A percentile compares a stretch with the other conserved stretches of the same genome.
Conservation (phyloP, 805 yeast species). For the Ogataea kodamae region DNA sequence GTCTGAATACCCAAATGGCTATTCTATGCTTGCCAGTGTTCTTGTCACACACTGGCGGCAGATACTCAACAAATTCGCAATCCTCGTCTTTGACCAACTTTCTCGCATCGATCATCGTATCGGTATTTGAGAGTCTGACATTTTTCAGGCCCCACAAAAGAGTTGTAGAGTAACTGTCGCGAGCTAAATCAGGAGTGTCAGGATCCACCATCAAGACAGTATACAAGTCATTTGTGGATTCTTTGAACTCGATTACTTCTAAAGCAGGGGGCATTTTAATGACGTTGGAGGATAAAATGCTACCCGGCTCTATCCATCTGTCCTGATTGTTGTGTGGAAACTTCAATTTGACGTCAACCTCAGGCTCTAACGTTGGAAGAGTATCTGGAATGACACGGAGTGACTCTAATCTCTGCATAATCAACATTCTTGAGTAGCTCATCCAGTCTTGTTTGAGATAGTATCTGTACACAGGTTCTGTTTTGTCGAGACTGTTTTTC, state of each 20-base stretch:
- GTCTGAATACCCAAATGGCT: slow-evolving; percentile 88
- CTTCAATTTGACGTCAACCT: slow-evolving; percentile 67
- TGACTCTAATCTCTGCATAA: slow-evolving; percentile 90
- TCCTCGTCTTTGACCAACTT: slow-evolving; percentile 36
- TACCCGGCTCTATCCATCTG: slow-evolving; percentile 79
- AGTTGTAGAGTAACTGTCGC: slow-evolving; percentile 66
- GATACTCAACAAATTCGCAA: slow-evolving; percentile 53
- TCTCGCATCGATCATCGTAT: slow-evolving; percentile 50
- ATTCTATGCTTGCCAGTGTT: slow-evolving; percentile 81
- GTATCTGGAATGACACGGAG: slow-evolving; percentile 89
- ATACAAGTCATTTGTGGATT: slow-evolving; percentile 52
- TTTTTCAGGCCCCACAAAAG: slow-evolving; percentile 77
- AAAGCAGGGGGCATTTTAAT: slow-evolving; percentile 76
- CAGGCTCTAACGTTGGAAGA: slow-evolving; percentile 80
- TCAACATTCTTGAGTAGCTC: slow-evolving; percentile 61
- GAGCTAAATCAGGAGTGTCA: slow-evolving; percentile 75
- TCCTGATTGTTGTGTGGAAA: slow-evolving; percentile 68
- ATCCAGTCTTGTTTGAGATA: slow-evolving; percentile 72
- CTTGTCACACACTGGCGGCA: slow-evolving; percentile 87
- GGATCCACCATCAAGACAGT: slow-evolving; percentile 85
- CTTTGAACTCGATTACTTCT: slow-evolving; percentile 68
- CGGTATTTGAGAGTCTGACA: slow-evolving; percentile 54
- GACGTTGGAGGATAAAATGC: slow-evolving; percentile 64
- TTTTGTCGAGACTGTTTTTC: slow-evolving; percentile 53
- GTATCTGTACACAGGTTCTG: slow-evolving; percentile 76